phyloP scores from a whole-genome alignment of 805 yeast species.

The Candida odintsovae region DNA sequence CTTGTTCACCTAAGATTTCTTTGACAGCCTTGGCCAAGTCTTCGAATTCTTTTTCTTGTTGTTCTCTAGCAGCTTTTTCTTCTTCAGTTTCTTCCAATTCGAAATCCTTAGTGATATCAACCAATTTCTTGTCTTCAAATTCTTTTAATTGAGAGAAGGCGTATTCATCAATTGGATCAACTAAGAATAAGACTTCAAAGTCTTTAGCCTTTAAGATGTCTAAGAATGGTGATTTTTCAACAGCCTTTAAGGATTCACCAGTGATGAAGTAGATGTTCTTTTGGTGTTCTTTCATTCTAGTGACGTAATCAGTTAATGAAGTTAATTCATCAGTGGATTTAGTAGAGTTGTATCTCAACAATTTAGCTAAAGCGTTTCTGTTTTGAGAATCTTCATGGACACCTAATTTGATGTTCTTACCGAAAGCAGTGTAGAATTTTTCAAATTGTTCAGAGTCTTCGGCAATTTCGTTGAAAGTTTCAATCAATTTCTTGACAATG shows the following conservation, averaged over 20 bases:
- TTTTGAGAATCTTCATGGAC: constrained; percentile 98
- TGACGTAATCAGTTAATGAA: constrained; percentile 93
- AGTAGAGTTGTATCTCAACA: constrained; percentile 95
- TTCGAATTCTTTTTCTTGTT: constrained; percentile 88
- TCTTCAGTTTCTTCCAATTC: constrained; percentile 98
- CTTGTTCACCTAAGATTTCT: constrained; percentile 97
- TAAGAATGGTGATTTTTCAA: constrained; percentile 98
- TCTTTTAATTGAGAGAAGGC: constrained; percentile 99
- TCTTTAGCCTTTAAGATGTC: constrained; percentile 98
- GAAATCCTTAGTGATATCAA: constrained; percentile 98
- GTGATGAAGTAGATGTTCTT: constrained; percentile 99
- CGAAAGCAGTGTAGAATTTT: constrained; percentile 95
- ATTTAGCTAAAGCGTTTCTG: constrained; percentile 92
- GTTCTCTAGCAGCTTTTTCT: constrained; percentile 92
- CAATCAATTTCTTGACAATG: constrained; percentile 96
- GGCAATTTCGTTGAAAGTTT: constrained; percentile 98
- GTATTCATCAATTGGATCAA: constrained; percentile 99
- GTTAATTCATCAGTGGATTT: constrained; percentile 92
- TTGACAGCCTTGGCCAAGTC: constrained; percentile 91
- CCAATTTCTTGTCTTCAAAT: constrained; percentile 98
- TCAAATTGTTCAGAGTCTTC: constrained; percentile 98
- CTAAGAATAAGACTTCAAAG: constrained; percentile 95
- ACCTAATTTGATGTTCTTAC: constrained; percentile 98
- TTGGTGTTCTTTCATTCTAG: constrained; percentile 99
- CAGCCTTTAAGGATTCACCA: constrained; percentile 97